These are phyloP conservation scores for Phytomonas francai DNA, from an alignment of 208 protist species.

Conservation along the genomic window DNA sequence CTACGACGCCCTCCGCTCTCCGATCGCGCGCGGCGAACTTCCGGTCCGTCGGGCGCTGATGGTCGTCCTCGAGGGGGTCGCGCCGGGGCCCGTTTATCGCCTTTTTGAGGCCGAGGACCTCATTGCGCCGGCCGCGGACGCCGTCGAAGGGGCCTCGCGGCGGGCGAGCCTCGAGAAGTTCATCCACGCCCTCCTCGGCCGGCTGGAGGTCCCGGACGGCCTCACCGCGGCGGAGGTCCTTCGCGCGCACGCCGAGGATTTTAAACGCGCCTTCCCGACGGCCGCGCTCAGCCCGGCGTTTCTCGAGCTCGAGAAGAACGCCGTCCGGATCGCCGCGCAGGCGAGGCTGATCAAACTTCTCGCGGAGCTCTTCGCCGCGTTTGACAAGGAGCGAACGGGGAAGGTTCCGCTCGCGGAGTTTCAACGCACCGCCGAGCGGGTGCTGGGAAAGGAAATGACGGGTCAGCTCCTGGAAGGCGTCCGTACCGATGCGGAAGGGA, in stretches of 20 bases:
- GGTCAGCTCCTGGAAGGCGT: slow-evolving; percentile 46
- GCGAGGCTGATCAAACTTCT: slow-evolving; percentile 57
- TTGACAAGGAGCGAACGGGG: slow-evolving; percentile 54
- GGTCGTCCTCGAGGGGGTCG: slow-evolving; percentile 54
- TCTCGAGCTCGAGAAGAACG: slow-evolving; percentile 31
- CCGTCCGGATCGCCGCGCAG: slow-evolving; percentile 36
- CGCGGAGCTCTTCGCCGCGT: slow-evolving; percentile 50
- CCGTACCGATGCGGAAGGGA: slow-evolving; percentile 56
- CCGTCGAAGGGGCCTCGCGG: slow-evolving; percentile 6
- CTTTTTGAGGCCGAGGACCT: slow-evolving; percentile 60
- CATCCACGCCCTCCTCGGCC: slow-evolving; percentile 51
- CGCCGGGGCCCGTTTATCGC: slow-evolving; percentile 56
- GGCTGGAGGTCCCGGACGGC: slow-evolving; percentile 24
- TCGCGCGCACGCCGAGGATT: slow-evolving; percentile 60
- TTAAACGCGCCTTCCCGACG: slow-evolving; percentile 43
- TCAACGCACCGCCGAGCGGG: slow-evolving; percentile 32
- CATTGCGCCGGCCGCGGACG: slow-evolving; percentile 16
- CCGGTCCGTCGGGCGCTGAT: slow-evolving; percentile 50
- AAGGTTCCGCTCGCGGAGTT: slow-evolving; percentile 57
- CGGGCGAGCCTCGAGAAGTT: slow-evolving; percentile 25
- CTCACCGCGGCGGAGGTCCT: slow-evolving; percentile 57
- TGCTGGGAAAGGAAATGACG: slow-evolving; percentile 55
- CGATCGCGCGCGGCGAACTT: slow-evolving; percentile 21
- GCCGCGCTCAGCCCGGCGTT: slow-evolving; percentile 36
- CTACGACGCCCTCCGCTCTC: slow-evolving; percentile 71